A percentile compares a stretch with the other conserved stretches of the same genome.
These are phyloP conservation scores for Dothistroma pini DNA, from an alignment of 2,329 filamentous ascomycete species.

Conservation along the genomic window DNA sequence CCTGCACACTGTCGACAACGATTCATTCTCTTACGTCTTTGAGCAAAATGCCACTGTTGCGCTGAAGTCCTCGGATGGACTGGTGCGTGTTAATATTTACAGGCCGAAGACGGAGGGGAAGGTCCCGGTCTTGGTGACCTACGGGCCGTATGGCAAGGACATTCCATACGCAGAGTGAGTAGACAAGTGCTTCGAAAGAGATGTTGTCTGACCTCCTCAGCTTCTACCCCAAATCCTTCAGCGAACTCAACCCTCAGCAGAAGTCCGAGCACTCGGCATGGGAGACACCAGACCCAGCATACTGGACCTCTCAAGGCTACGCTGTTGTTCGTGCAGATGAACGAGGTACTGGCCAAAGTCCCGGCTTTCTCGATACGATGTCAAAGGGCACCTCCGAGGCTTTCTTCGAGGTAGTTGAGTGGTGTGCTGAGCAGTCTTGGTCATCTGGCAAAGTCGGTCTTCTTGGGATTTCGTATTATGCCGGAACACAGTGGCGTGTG, in stretches of 20 bases:
- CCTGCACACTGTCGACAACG: slow-evolving; percentile 31
- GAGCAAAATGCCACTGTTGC: slow-evolving; percentile 33
- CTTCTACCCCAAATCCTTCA: slow-evolving; percentile 51
- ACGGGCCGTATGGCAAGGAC: slow-evolving; percentile 72
- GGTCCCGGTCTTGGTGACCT: slow-evolving; percentile 64
- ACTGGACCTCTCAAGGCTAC: slow-evolving; percentile 35
- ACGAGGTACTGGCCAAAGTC: slow-evolving; percentile 33
- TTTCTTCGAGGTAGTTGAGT: slow-evolving; percentile 46
- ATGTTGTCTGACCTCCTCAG: slow-evolving; percentile 22
- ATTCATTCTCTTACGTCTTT: slow-evolving; percentile 33
- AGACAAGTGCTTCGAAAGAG: not conserved
- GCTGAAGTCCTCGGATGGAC: slow-evolving; percentile 30
- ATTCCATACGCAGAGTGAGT: slow-evolving; percentile 57
- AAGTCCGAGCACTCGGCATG: slow-evolving; percentile 44
- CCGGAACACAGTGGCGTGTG: slow-evolving; percentile 42
- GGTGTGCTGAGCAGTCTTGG: slow-evolving; percentile 42
- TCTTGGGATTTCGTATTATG: slow-evolving; percentile 45
- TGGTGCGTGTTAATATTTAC: slow-evolving; percentile 36
- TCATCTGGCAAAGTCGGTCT: slow-evolving; percentile 45
- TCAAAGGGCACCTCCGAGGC: slow-evolving; percentile 47
- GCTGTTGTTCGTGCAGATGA: slow-evolving; percentile 36
- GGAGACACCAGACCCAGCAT: slow-evolving; percentile 43
- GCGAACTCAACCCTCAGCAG: slow-evolving; percentile 38
- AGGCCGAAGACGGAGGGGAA: slow-evolving; percentile 34
- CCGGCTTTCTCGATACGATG: slow-evolving; percentile 43